phyloP scores from a whole-genome alignment of 2,329 filamentous ascomycete genomes.

The Cryoendolithus antarcticus region DNA sequence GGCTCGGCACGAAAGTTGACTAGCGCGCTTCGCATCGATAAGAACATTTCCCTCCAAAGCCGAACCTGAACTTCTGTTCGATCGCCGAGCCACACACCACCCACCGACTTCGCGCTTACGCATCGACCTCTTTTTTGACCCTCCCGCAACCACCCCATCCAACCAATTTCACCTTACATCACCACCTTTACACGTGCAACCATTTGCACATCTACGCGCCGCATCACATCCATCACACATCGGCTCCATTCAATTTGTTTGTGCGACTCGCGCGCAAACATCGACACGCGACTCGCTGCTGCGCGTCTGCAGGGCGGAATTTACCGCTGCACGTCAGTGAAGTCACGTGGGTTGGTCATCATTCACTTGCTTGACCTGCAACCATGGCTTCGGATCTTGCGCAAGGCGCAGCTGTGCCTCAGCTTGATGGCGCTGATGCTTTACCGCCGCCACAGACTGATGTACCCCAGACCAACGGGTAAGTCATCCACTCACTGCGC shows the following conservation, averaged over 20 bases:
- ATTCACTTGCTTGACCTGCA: slow-evolving; percentile 1
- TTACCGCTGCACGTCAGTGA: slow-evolving; percentile 1
- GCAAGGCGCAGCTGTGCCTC: slow-evolving; percentile 4
- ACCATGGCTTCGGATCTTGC: slow-evolving; percentile 9
- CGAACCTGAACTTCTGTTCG: slow-evolving; percentile 7
- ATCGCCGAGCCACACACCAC: slow-evolving; percentile 10
- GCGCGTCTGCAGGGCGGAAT: slow-evolving; percentile 5
- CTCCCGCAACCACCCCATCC: slow-evolving; percentile 5
- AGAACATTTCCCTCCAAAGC: slow-evolving; percentile 4
- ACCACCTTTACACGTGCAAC: too few relatives aligned
- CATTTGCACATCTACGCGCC: too few relatives aligned
- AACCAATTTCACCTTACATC: too few relatives aligned
- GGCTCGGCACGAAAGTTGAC: background rate
- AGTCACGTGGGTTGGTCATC: too few relatives aligned
- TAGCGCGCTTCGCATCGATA: slow-evolving; percentile 5
- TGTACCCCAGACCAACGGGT: background rate
- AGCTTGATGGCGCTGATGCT: slow-evolving; percentile 4
- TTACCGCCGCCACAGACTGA: background rate
- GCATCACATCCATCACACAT: too few relatives aligned
- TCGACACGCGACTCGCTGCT: too few relatives aligned
- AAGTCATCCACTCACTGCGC: too few relatives aligned
- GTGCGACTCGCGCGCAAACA: too few relatives aligned
- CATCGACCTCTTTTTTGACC: slow-evolving; percentile 4
- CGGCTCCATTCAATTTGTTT: too few relatives aligned
- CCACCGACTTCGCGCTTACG: slow-evolving; percentile 7